Evolutionary conservation across 2,329 filamentous ascomycete genomes (phyloP), one percentile per base, ranked within the genome.

Genomic region (Ambrosiella cleistominuta): DNA sequence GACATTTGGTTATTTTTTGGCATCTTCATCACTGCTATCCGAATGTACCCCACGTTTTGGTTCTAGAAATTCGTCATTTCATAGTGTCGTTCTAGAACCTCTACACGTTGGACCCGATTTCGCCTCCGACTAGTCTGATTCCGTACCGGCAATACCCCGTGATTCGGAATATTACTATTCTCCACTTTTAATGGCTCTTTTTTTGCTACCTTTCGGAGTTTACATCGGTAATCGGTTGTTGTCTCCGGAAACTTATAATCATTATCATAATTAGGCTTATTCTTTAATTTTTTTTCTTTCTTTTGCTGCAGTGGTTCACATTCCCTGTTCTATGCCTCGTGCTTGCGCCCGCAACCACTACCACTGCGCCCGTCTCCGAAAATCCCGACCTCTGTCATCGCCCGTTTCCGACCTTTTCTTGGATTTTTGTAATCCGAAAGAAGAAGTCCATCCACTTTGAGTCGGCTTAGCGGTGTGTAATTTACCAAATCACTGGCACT

Each of bases 321-420:
- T 12, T 11, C 44, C 44, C 15, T 47, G 44, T 47, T 17, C 7
- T 54, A 38, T 58, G 40, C 35, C 45, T 39, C 49, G 56, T 57
- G 45, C 44, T 57, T 57, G 45, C 56, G 56, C 45, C 56, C 56
- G 45, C 56, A 57, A 54, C 17, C 40, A 17, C n/a, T n/a, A 42
- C 38, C 15, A 42, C 42, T 54, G 38, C 36, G 51, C 36, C 51
- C 36, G 51, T 27, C n/a, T 39, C 9, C 51, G n/a, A 38, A 40
- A 54, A 54, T 53, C 51, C 36, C 51, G 36, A 39, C 51, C 12
- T 54, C 36, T 27, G n/a, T n/a, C 51, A 54, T 39, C 38, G 37
- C 52, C 35, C 52, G 52, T 38, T 39, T 27, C 52, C 52, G 52
- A 11, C 52, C 52, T 37, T 13, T 39, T 38, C 8, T n/a, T 12